Percentiles rank a stretch among this genome's conserved stretches.
Conservation (phyloP, 768 basidiomycete species). For the Termitomyces eurrhizus region DNA sequence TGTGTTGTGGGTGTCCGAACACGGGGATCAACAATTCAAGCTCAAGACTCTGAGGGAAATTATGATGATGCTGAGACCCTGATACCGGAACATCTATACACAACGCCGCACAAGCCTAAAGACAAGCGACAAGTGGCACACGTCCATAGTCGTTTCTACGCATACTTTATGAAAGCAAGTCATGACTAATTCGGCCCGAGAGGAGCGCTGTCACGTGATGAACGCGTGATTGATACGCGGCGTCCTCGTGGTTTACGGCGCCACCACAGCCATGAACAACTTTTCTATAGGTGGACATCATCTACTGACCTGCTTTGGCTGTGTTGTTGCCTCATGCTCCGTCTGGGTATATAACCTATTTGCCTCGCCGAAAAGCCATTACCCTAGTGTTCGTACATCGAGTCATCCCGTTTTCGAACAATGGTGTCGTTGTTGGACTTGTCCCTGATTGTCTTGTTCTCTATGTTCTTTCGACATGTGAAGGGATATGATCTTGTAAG, state of each 20-base stretch:
- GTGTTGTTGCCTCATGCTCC: background rate
- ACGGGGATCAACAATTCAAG: no score
- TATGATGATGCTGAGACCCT: background rate
- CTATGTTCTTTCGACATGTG: background rate
- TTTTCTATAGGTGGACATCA: background rate
- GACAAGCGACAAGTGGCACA: background rate
- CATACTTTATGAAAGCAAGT: background rate
- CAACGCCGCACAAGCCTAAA: background rate
- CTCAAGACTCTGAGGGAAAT: background rate
- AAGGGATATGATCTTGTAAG: constrained; percentile 24
- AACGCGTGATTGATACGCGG: background rate
- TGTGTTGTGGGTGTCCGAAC: no score
- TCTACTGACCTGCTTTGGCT: background rate
- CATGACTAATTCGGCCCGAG: background rate
- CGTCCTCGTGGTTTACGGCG: background rate
- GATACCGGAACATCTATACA: background rate
- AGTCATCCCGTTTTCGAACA: background rate
- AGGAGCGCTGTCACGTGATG: background rate
- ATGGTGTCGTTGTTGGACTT: background rate
- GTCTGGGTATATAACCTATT: background rate
- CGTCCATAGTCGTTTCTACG: background rate
- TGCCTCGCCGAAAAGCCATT: background rate
- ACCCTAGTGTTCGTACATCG: background rate
- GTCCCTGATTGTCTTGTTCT: constrained; percentile 4
- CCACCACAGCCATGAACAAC: background rate